A percentile compares a stretch with the other conserved stretches of the same genome.
Conservation (phyloP, 495 filamentous ascomycete genomes). For the Aspergillus hancockii region DNA sequence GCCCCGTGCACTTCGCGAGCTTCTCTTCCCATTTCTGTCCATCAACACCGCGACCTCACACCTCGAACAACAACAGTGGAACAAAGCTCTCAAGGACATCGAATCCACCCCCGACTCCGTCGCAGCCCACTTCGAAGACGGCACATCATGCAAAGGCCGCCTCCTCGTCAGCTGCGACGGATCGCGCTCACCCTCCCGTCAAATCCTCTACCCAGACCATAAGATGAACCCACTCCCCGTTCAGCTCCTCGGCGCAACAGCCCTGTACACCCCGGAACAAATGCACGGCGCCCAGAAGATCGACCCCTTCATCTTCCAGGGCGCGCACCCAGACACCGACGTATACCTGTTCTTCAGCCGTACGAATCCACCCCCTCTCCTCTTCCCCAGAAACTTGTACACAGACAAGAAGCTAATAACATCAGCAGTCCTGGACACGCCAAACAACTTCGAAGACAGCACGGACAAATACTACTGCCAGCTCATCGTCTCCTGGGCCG, state of each 20-base stretch:
- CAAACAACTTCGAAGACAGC: conserved; percentile 41
- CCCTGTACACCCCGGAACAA: conserved; percentile 41
- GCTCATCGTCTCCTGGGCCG: conserved; percentile 56
- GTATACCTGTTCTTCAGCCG: conserved; percentile 59
- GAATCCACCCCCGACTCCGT: conserved; percentile 36
- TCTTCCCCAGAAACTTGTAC: not conserved
- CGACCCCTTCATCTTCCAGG: conserved; percentile 64
- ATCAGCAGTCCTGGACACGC: conserved; percentile 49
- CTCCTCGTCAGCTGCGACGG: conserved; percentile 62
- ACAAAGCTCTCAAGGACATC: conserved; percentile 41
- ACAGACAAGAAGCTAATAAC: not conserved
- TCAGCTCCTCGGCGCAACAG: conserved; percentile 48
- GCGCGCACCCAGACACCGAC: conserved; percentile 55
- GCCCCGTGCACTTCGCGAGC: not conserved
- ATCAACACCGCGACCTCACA: too few relatives aligned
- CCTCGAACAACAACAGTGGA: conserved; percentile 36
- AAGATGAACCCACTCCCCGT: conserved; percentile 47
- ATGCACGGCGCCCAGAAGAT: conserved; percentile 45
- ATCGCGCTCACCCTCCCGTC: conserved; percentile 45
- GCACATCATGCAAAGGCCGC: conserved; percentile 42
- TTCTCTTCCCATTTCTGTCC: not conserved
- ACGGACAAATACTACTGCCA: conserved; percentile 47
- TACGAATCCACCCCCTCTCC: not conserved
- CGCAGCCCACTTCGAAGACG: conserved; percentile 54
- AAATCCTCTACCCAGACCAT: conserved; percentile 35